Base-by-base conservation (phyloP, 805 yeast species). In the Lipomyces kockii region DNA sequence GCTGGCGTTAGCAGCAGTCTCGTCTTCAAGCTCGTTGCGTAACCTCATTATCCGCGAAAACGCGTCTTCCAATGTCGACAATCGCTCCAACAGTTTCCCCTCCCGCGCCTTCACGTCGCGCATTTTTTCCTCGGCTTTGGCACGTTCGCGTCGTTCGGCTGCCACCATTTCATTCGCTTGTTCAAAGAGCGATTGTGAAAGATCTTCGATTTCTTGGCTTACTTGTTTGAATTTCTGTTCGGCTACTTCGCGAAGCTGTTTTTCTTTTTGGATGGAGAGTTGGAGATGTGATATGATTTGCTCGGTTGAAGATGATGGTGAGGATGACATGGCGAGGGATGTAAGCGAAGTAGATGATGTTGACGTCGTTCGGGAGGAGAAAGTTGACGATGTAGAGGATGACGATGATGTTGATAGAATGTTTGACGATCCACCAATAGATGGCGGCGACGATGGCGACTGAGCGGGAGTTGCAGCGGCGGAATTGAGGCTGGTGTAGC, bases 121-220 rank as follows among this genome's bases (percentile, higher is more conserved):
- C 2, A 69, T 27, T 52, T 62, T 27, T 25, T 56, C 61, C 54
- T 69, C 72, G 4, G 58, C 58, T n/a, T 51, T 65, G 22, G 68
- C 67, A 25, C 72, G 67, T 37, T 68, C 69, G 29, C 72, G 67
- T 2, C 72, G 67, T 57, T 71, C 74, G 43, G 39, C 49, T 14
- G 74, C 69, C 2, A 71, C 74, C 65, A 66, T 64, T 25, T 62
- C 60, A 61, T 72, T 73, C 17, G 75, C 74, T 29, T 73, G 72
- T 56, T 73, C 72, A 55, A 72, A 72, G 20, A 73, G 60, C 3
- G 68, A 60, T 56, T 62, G 71, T 11, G 73, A 65, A 17, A 74
- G 66, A 20, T 73, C 76, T 56, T 73, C 75, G 12, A 74, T 58
- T 62, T 74, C 75, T 14, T 53, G 37, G 9, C 62, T 32, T 12